Base-by-base conservation (phyloP, 352 stramenopile species). In the Paralagenidium karlingii region DNA sequence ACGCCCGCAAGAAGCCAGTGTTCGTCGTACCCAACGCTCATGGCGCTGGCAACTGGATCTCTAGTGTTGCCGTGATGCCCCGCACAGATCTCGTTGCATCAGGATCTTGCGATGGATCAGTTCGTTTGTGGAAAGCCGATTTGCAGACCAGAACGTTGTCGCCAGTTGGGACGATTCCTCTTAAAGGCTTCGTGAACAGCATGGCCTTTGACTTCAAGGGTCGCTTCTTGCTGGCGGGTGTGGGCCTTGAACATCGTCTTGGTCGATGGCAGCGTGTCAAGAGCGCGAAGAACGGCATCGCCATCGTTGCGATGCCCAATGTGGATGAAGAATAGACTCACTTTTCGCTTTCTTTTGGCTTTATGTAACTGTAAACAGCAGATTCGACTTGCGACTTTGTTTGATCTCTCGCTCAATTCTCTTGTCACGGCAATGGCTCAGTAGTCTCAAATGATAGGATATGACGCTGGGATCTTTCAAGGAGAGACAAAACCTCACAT, bases 1-100 rank as follows among this genome's bases (percentile, higher is more conserved):
- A 89, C 32, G 77, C 78, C 24, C 86, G 93, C 30, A 97, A 97
- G 58, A 96, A 96, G 53, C 86, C 91, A 6, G 74, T 94, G 18
- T 70, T 58, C 38, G 66, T 87, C 15, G 60, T 96, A 6, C 46
- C 52, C 13, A 61, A 79, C 34, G 89, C 86, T n/a, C 91, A 97
- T 50, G 77, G 65, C n/a, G 55, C 47, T 18, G 79, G 76, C 43
- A 76, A 84, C 33, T 96, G 87, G 87, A 88, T 97, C 43, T 88
- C 60, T 49, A 87, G 71, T 44, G 48, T 96, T 18, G 75, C 86
- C 12, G 81, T 94, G 19, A 71, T 96, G 55, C 79, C 80, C 2
- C 75, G 76, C 21, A 92, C 83, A 9, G 87, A 97, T 51, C 66
- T 97, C 16, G 62, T 96, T 16, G 88, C 86, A 1, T 94, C 82